Percentiles rank a stretch among this genome's conserved stretches.
Conservation (phyloP, 805 yeast species). For the Yarrowia alimentaria region DNA sequence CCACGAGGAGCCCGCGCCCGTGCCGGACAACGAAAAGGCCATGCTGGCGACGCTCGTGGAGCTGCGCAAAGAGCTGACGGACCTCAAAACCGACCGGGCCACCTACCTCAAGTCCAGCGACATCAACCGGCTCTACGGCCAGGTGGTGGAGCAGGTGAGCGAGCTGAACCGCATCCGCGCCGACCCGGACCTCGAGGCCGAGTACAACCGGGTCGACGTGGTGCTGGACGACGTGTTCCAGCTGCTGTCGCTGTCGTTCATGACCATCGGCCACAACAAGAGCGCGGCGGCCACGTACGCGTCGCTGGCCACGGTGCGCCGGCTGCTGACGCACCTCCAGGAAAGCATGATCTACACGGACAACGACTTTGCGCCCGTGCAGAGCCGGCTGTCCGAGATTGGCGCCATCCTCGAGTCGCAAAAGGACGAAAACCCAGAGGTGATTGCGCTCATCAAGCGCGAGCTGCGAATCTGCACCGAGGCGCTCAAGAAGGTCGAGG, state of each 20-base stretch:
- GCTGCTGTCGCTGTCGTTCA: slow-evolving; percentile 75
- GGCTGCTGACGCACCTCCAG: slow-evolving; percentile 75
- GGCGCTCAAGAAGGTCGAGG: slow-evolving; percentile 57
- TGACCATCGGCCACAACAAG: slow-evolving; percentile 87
- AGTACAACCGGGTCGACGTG: slow-evolving; percentile 55
- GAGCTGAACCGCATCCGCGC: slow-evolving; percentile 38
- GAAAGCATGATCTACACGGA: slow-evolving; percentile 81
- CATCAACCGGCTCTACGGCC: slow-evolving; percentile 36
- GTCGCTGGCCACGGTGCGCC: slow-evolving; percentile 79
- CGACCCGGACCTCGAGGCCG: slow-evolving; percentile 36
- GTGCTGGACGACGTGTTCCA: slow-evolving; percentile 88
- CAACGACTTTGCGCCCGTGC: slow-evolving; percentile 78
- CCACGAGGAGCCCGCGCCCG: slow-evolving; percentile 24
- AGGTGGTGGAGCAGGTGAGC: slow-evolving; percentile 37
- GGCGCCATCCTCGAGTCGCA: slow-evolving; percentile 54
- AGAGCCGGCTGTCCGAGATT: slow-evolving; percentile 69
- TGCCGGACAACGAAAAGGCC: slow-evolving; percentile 37
- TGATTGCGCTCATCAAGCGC: slow-evolving; percentile 57
- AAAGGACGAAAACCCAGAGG: slow-evolving; percentile 51
- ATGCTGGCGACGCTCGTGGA: slow-evolving; percentile 37
- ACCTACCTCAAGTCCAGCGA: slow-evolving; percentile 40
- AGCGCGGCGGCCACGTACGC: slow-evolving; percentile 95
- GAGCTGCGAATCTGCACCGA: slow-evolving; percentile 64
- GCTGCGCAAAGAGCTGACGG: slow-evolving; percentile 36
- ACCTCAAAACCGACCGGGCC: slow-evolving; percentile 40